These are phyloP conservation scores for Fusarium miscanthi DNA, from an alignment of 2,329 filamentous ascomycete species.

Conservation along the genomic window DNA sequence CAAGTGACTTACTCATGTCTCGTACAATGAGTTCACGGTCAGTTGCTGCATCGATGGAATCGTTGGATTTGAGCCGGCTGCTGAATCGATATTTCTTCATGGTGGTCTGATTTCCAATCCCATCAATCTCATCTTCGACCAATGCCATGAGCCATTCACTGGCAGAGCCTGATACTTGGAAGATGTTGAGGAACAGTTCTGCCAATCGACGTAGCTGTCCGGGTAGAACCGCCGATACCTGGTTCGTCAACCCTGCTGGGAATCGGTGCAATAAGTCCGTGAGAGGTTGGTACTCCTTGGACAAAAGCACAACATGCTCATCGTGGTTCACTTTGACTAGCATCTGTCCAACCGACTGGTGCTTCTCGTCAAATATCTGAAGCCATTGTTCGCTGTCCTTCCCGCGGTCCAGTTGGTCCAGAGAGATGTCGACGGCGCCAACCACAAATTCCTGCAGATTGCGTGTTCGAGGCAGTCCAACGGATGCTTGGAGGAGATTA, in stretches of 20 bases:
- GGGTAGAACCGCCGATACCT: conserved; percentile 83
- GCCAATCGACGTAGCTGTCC: conserved; percentile 82
- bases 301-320: conserved; percentile 89
- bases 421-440: conserved; percentile 82
- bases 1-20: conserved; percentile 81
- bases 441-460: conserved; percentile 64
- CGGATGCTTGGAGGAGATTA: conserved; percentile 44
- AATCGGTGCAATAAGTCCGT: conserved; percentile 88
- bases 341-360: conserved; percentile 83
- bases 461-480: conserved; percentile 51
- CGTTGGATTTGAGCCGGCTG: conserved; percentile 75
- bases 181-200: conserved; percentile 91
- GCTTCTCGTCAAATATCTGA: conserved; percentile 79
- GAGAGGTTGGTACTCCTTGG: conserved; percentile 84
- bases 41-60: conserved; percentile 69
- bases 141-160: conserved; percentile 92
- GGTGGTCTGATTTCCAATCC: conserved; percentile 83
- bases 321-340: conserved; percentile 85
- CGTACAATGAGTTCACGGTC: conserved; percentile 79
- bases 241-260: conserved; percentile 81
- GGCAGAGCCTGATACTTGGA: conserved; percentile 87
- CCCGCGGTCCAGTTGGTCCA: conserved; percentile 81
- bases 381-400: conserved; percentile 91
- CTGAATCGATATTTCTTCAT: conserved; percentile 80
- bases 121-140: conserved; percentile 97